Percentiles rank a stretch among this genome's conserved stretches.
Conservation (phyloP, 495 filamentous ascomycete species). For the Xylaria bambusicola region DNA sequence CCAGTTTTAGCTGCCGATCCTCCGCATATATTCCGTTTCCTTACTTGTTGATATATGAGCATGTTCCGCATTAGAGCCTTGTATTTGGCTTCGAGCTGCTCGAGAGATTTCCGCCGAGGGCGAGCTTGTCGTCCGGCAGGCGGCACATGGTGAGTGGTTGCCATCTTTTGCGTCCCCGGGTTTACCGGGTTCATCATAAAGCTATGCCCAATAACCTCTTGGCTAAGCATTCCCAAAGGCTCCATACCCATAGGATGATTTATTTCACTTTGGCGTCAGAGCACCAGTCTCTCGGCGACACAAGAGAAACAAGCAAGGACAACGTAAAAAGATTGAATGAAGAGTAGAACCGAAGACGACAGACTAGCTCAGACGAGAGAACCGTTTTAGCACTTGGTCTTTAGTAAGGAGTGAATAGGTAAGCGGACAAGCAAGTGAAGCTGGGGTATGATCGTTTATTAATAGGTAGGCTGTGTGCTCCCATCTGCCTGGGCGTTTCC, state of each 20-base stretch:
- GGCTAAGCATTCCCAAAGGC: background rate
- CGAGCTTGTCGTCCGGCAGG: constrained; percentile 10
- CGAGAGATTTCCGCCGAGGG: constrained; percentile 19
- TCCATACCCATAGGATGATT: background rate
- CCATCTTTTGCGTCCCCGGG: constrained; percentile 12
- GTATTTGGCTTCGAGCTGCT: constrained; percentile 22
- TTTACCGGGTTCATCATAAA: constrained; percentile 8
- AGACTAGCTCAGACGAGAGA: background rate
- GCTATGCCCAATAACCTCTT: background rate
- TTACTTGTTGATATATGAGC: constrained; percentile 17
- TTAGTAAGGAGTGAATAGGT: constrained; percentile 12
- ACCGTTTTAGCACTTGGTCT: background rate
- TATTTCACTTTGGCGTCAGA: constrained; percentile 2
- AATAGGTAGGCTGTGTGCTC: constrained; percentile 15
- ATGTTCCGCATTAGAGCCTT: constrained; percentile 21
- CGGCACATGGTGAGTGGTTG: constrained; percentile 7
- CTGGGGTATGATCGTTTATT: constrained; percentile 15
- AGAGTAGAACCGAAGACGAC: background rate
- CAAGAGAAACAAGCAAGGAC: background rate
- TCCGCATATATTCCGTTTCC: constrained; percentile 3
- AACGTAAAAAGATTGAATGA: background rate
- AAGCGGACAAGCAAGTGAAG: constrained; percentile 7
- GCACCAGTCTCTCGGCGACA: background rate
- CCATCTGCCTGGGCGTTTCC: constrained; percentile 7
- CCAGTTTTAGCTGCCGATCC: background rate